Percentiles rank a stretch among this genome's conserved stretches.
Evolutionary conservation across 139 green algal genomes (phyloP).

Genomic region (Mychonastes homosphaera): DNA sequence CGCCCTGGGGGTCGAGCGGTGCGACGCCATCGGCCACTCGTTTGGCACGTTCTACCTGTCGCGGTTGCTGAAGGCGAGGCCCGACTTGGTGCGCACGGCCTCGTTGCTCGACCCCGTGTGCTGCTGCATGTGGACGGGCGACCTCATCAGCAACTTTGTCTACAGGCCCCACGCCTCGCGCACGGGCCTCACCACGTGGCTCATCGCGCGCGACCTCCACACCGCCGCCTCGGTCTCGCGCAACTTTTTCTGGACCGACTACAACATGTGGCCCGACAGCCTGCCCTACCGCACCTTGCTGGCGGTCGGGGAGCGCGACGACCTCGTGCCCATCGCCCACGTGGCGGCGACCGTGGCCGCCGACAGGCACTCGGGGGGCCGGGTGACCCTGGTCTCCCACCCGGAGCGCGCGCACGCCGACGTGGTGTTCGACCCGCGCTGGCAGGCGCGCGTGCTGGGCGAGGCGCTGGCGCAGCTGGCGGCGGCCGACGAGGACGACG

Average conservation of each 20-base stretch:
- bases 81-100: neutral
- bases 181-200: slow-evolving; percentile 13
- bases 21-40: slow-evolving; percentile 14
- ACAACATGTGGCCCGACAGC: slow-evolving; percentile 20
- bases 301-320: slow-evolving; percentile 4
- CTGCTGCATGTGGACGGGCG: slow-evolving; percentile 22
- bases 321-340: slow-evolving; percentile 12
- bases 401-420: slow-evolving; percentile 9
- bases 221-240: slow-evolving; percentile 8
- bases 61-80: slow-evolving; percentile 15
- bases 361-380: no score
- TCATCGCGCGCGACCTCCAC: slow-evolving; percentile 19
- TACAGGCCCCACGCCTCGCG: slow-evolving; percentile 7
- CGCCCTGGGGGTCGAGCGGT: slow-evolving; percentile 1
- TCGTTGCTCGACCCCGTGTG: slow-evolving; percentile 26
- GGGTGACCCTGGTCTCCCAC: neutral
- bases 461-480: no score
- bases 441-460: slow-evolving; percentile 5
- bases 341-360: slow-evolving; percentile 2
- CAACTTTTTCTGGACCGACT: slow-evolving; percentile 18
- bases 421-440: slow-evolving; percentile 8
- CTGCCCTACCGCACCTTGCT: slow-evolving; percentile 4
- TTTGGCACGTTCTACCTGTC: slow-evolving; percentile 24
- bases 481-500: no score
- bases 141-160: slow-evolving; percentile 20